A percentile compares a stretch with the other conserved stretches of the same genome.
Conservation (phyloP, 352 stramenopile species). For the Globisporangium spinosum region DNA sequence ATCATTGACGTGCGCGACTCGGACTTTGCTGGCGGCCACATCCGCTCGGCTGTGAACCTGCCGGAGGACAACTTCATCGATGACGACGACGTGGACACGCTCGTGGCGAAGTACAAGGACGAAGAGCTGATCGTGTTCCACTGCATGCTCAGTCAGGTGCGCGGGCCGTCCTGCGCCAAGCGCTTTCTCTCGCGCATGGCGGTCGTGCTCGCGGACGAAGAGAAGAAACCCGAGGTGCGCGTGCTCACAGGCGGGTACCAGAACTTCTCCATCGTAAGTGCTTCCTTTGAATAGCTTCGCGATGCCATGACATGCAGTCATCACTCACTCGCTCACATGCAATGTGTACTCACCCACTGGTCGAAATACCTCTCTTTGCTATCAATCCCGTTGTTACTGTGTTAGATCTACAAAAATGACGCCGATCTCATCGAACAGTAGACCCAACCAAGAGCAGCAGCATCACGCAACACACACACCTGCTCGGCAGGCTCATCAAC, state of each 20-base stretch:
- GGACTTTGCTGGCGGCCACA: conserved; percentile 72
- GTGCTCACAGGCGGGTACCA: conserved; percentile 75
- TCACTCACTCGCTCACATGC: not conserved
- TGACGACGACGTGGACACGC: conserved; percentile 73
- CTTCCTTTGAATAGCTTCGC: too few species aligned
- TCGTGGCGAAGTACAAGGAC: conserved; percentile 65
- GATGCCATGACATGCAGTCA: too few species aligned
- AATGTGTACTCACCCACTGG: not conserved
- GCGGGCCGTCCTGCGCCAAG: conserved; percentile 71
- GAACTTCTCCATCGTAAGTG: conserved; percentile 50
- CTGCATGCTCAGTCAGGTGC: conserved; percentile 87
- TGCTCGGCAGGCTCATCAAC: not conserved
- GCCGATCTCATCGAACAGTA: conserved; percentile 22
- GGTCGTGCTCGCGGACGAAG: conserved; percentile 39
- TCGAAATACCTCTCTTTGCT: not conserved
- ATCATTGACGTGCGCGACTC: conserved; percentile 79
- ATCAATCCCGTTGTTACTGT: not conserved
- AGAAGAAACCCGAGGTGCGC: conserved; percentile 48
- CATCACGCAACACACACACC: not conserved
- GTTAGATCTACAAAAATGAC: conserved; percentile 24
- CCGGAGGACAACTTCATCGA: conserved; percentile 77
- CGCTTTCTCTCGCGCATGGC: conserved; percentile 68
- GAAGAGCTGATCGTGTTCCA: conserved; percentile 76
- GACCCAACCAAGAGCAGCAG: not conserved
- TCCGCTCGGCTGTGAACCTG: conserved; percentile 73